These are phyloP conservation scores for Agaricales sp. DNA, from an alignment of 1,284 basidiomycete species.

Conservation along the genomic window DNA sequence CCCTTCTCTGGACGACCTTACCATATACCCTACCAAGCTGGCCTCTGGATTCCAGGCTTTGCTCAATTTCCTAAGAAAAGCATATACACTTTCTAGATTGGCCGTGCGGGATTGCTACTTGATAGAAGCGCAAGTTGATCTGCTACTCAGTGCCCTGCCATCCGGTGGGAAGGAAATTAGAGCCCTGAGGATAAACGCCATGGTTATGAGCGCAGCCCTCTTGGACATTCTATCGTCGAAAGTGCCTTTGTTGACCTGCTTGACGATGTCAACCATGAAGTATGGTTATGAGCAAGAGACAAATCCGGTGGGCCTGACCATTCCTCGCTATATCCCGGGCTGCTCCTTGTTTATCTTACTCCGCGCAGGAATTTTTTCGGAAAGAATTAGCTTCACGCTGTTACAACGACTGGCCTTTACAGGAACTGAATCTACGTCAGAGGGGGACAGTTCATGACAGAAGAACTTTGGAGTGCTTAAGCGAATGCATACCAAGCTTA, in stretches of 20 bases:
- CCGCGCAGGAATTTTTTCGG: background rate
- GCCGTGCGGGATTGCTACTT: background rate
- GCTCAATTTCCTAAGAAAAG: background rate
- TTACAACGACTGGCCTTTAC: background rate
- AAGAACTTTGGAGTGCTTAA: background rate
- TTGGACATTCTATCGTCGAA: background rate
- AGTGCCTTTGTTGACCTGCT: background rate
- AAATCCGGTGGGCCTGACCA: background rate
- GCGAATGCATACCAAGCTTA: background rate
- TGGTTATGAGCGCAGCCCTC: background rate
- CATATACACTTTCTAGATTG: background rate
- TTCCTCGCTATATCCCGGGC: background rate
- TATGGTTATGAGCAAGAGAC: background rate
- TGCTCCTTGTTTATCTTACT: background rate
- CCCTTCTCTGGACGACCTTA: background rate
- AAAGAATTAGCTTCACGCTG: background rate
- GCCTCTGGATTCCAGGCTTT: background rate
- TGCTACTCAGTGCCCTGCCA: background rate
- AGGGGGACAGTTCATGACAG: background rate
- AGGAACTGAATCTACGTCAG: background rate
- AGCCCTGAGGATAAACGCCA: background rate
- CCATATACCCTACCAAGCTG: background rate
- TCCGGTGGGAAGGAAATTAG: background rate
- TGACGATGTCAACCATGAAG: background rate
- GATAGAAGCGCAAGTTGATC: background rate